phyloP scores from a whole-genome alignment of 2,329 filamentous ascomycete genomes.

The Cordyceps militaris region DNA sequence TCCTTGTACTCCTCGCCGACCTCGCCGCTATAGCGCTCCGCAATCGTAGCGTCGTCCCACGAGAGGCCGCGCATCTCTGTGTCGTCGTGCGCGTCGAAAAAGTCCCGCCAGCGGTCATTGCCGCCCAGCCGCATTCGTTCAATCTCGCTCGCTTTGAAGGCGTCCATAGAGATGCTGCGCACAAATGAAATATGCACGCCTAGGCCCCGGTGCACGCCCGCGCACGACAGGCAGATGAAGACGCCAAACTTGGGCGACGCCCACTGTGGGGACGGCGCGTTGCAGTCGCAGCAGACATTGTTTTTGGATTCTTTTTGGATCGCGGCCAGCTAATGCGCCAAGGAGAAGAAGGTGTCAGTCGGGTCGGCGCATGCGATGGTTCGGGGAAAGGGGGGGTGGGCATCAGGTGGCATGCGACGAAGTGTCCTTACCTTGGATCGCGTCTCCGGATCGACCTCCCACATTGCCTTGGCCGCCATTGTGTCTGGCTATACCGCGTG shows the following conservation, averaged over 20 bases:
- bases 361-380: slow-evolving; percentile 4
- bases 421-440: slow-evolving; percentile 67
- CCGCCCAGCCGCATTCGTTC: slow-evolving; percentile 89
- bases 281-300: slow-evolving; percentile 89
- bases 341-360: slow-evolving; percentile 15
- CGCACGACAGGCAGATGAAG: slow-evolving; percentile 96
- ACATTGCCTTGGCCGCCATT: slow-evolving; percentile 74
- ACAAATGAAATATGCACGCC: slow-evolving; percentile 99
- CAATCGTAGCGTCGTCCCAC: slow-evolving; percentile 84
- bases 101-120: slow-evolving; percentile 78
- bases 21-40: slow-evolving; percentile 82
- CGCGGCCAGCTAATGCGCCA: slow-evolving; percentile 67
- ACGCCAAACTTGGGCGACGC: slow-evolving; percentile 94
- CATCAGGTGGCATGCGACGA: slow-evolving; percentile 1
- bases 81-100: slow-evolving; percentile 69
- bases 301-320: slow-evolving; percentile 90
- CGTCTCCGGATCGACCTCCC: slow-evolving; percentile 98
- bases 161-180: slow-evolving; percentile 96
- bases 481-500: slow-evolving; percentile 15
- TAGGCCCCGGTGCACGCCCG: slow-evolving; percentile 86
- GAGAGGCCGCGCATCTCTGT: slow-evolving; percentile 60
- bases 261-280: slow-evolving; percentile 95
- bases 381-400: not conserved
- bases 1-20: slow-evolving; percentile 96
- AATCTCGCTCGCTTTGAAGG: slow-evolving; percentile 89